A percentile compares a stretch with the other conserved stretches of the same genome.
These are phyloP conservation scores for Trypanosoma caninum DNA, from an alignment of 208 protist genomes.

Conservation along the genomic window DNA sequence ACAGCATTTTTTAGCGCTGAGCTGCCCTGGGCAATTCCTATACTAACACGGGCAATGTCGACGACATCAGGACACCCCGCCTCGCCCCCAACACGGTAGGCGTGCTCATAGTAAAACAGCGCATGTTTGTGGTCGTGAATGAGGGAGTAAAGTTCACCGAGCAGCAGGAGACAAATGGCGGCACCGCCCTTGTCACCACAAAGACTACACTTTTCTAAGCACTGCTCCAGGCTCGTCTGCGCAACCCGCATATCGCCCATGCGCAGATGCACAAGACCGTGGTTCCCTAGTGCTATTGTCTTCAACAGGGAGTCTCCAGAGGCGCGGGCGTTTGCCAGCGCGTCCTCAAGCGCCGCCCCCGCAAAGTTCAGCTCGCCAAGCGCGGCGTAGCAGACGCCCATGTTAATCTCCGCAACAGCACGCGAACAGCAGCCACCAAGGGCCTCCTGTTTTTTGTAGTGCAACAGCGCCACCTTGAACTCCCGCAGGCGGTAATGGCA, in stretches of 20 bases:
- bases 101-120: slow-evolving; percentile 88
- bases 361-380: slow-evolving; percentile 82
- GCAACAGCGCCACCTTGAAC: slow-evolving; percentile 73
- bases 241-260: slow-evolving; percentile 77
- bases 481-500: slow-evolving; percentile 65
- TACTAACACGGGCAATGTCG: slow-evolving; percentile 72
- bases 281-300: slow-evolving; percentile 81
- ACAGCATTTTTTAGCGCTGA: slow-evolving; percentile 59
- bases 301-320: slow-evolving; percentile 65
- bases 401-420: slow-evolving; percentile 84
- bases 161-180: slow-evolving; percentile 75
- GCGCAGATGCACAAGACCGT: slow-evolving; percentile 67
- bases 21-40: slow-evolving; percentile 75
- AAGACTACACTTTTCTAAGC: slow-evolving; percentile 81
- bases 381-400: slow-evolving; percentile 79
- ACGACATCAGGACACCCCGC: slow-evolving; percentile 63
- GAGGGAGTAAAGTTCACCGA: slow-evolving; percentile 83
- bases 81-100: slow-evolving; percentile 80
- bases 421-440: slow-evolving; percentile 72
- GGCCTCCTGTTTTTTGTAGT: slow-evolving; percentile 82
- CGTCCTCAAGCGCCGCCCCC: slow-evolving; percentile 70
- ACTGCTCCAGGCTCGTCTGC: slow-evolving; percentile 74
- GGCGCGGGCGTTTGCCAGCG: slow-evolving; percentile 52
- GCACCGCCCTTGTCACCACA: slow-evolving; percentile 80
- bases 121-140: slow-evolving; percentile 84